Percentiles rank a stretch among this genome's conserved stretches.
phyloP scores from a whole-genome alignment of 73 alveolate genomes.

The Paramecium sonneborni region DNA sequence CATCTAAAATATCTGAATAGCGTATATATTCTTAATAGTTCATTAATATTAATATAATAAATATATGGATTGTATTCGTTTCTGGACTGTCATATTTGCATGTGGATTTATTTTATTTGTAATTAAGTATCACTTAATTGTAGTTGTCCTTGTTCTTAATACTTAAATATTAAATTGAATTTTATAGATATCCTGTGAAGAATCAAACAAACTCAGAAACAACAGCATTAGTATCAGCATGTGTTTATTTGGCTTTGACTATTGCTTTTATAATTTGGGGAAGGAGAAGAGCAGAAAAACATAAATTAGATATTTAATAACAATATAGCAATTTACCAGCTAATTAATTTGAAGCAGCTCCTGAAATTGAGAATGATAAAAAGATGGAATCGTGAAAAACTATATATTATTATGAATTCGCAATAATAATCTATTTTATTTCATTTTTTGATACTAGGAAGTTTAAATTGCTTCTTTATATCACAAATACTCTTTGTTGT shows the following conservation, averaged over 20 bases:
- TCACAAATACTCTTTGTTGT: background rate
- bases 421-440: background rate
- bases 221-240: background rate
- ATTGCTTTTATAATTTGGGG: slow-evolving; percentile 34
- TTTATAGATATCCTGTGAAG: slow-evolving; percentile 16
- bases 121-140: background rate
- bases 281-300: background rate
- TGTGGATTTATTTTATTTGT: slow-evolving; percentile 27
- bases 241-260: background rate
- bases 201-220: background rate
- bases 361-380: slow-evolving; percentile 5
- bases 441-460: slow-evolving; percentile 27
- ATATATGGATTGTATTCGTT: slow-evolving; percentile 46
- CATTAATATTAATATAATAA: background rate
- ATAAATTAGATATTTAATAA: background rate
- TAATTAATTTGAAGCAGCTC: slow-evolving; percentile 40
- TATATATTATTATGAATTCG: background rate
- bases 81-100: slow-evolving; percentile 24
- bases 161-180: background rate
- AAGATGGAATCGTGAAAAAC: background rate
- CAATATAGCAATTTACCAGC: background rate
- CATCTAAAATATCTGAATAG: background rate
- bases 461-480: slow-evolving; percentile 6
- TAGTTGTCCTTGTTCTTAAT: slow-evolving; percentile 33
- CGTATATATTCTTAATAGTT: background rate